Percentiles rank a stretch among this genome's conserved stretches.
phyloP scores from a whole-genome alignment of 2,329 filamentous ascomycete species.

The Pseudocercospora pini-densiflorae region DNA sequence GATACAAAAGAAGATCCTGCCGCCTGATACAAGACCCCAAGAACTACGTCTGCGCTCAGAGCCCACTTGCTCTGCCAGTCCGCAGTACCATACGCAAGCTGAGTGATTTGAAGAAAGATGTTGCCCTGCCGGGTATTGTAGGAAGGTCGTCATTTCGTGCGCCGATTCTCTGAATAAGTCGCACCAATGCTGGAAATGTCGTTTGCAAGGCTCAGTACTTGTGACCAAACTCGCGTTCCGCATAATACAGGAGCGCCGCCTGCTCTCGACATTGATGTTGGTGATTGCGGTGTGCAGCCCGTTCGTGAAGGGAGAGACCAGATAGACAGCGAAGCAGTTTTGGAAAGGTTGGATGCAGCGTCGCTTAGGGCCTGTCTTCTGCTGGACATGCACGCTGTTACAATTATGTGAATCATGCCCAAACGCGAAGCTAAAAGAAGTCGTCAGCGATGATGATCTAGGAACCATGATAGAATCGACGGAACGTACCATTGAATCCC shows the following conservation, averaged over 20 bases:
- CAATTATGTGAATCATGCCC: slow-evolving; percentile 47
- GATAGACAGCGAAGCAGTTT: not conserved
- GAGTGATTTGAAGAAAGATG: slow-evolving; percentile 29
- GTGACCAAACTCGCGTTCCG: slow-evolving; percentile 10
- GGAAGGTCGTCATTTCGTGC: slow-evolving; percentile 19
- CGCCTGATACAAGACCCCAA: slow-evolving; percentile 19
- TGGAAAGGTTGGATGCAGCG: not conserved
- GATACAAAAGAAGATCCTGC: slow-evolving; percentile 22
- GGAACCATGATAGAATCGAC: not conserved
- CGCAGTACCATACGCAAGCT: slow-evolving; percentile 29
- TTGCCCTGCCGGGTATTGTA: slow-evolving; percentile 15
- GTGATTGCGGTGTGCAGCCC: not conserved
- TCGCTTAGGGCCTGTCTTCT: not conserved
- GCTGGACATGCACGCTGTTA: not conserved
- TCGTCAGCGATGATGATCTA: slow-evolving; percentile 26
- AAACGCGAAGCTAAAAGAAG: slow-evolving; percentile 53
- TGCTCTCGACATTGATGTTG: slow-evolving; percentile 17
- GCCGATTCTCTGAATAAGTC: slow-evolving; percentile 16
- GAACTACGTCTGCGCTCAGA: slow-evolving; percentile 20
- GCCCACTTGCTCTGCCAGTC: slow-evolving; percentile 18
- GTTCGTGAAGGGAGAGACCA: not conserved
- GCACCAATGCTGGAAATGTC: slow-evolving; percentile 15
- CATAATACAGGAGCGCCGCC: slow-evolving; percentile 21
- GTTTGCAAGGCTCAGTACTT: not conserved
- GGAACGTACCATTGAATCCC: slow-evolving; percentile 91